A percentile compares a stretch with the other conserved stretches of the same genome.
Evolutionary conservation across 805 yeast species (phyloP).

Genomic region (Monosporozyma aerobia): DNA sequence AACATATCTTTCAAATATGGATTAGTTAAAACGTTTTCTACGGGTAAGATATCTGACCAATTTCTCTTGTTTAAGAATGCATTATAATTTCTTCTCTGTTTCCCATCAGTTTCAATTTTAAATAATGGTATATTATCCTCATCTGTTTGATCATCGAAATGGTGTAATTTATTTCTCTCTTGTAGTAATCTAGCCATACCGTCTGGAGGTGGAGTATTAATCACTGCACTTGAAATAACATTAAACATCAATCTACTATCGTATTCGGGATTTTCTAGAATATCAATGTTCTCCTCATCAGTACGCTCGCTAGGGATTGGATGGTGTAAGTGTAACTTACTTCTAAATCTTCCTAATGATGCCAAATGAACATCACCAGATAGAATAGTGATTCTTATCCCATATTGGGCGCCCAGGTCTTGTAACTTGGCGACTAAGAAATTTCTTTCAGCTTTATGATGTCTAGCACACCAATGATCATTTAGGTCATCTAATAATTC

Average conservation of each 20-base stretch:
- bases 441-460: constrained; percentile 84
- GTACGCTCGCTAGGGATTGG: constrained; percentile 28
- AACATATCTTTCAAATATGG: constrained; percentile 9
- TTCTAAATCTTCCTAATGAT: constrained; percentile 67
- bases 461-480: constrained; percentile 92
- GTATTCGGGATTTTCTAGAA: constrained; percentile 43
- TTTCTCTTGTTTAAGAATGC: constrained; percentile 56
- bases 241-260: constrained; percentile 77
- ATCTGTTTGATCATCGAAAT: constrained; percentile 51
- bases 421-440: constrained; percentile 50
- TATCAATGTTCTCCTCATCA: constrained; percentile 32
- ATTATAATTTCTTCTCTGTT: constrained; percentile 36
- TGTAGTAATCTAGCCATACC: constrained; percentile 70
- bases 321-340: constrained; percentile 42
- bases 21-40: constrained; percentile 31
- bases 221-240: constrained; percentile 81
- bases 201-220: constrained; percentile 88
- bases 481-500: constrained; percentile 88
- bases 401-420: constrained; percentile 52
- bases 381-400: constrained; percentile 71
- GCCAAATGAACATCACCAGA: constrained; percentile 93
- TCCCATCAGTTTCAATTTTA: constrained; percentile 43
- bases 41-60: constrained; percentile 60
- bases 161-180: constrained; percentile 60
- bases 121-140: constrained; percentile 81